Evolutionary conservation across 176 grass and related monocot species (phyloP).

Genomic region (Oryza coarctata): DNA sequence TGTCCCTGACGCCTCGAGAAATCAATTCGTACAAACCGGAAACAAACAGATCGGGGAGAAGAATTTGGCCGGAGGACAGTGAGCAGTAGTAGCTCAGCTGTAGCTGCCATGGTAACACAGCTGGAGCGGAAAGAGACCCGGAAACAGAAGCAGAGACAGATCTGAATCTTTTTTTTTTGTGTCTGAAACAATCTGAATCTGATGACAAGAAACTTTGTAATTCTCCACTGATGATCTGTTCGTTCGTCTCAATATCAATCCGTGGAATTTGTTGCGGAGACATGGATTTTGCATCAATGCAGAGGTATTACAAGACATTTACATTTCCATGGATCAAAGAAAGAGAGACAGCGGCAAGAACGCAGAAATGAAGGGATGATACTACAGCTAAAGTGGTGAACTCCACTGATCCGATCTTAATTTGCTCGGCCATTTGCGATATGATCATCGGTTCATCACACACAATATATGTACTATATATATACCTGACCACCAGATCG

Average conservation of each 20-base stretch:
- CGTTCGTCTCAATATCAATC: neutral
- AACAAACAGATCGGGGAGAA: neutral
- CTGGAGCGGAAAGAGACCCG: conserved; percentile 41
- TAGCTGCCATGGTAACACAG: conserved; percentile 27
- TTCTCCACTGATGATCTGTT: neutral
- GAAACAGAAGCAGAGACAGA: conserved; percentile 36
- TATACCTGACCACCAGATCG: conserved; percentile 3
- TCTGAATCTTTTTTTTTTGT: neutral
- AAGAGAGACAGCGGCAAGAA: neutral
- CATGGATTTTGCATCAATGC: neutral
- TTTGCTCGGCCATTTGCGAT: neutral
- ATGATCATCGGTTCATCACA: neutral
- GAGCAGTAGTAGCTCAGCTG: conserved; percentile 26
- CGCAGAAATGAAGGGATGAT: neutral
- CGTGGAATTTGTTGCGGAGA: neutral
- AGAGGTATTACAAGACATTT: conserved; percentile 12
- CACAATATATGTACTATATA: neutral
- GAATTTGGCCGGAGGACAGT: neutral
- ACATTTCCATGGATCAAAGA: neutral
- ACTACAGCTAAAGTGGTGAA: no score
- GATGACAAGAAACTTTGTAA: neutral
- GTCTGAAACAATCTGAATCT: conserved; percentile 37
- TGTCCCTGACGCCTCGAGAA: neutral
- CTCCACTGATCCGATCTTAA: neutral
- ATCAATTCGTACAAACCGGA: neutral